Evolutionary conservation across 805 yeast species (phyloP).

Genomic region (Suhomyces sp.): DNA sequence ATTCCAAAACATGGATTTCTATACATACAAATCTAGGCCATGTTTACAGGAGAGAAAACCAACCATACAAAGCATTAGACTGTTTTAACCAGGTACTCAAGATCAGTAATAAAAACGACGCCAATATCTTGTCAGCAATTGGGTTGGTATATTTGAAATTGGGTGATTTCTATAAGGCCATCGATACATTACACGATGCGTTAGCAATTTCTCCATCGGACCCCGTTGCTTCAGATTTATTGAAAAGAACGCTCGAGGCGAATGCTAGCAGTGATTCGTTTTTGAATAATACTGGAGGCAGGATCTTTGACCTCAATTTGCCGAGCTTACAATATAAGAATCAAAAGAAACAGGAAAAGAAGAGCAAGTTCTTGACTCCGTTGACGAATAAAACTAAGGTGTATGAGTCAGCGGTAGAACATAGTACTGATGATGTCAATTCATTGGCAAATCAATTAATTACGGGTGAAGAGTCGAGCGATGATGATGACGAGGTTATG

Average conservation of each 20-base stretch:
- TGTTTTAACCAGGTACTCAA: slow-evolving; percentile 77
- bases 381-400: slow-evolving; percentile 17
- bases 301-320: slow-evolving; percentile 20
- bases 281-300: slow-evolving; percentile 22
- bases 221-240: slow-evolving; percentile 77
- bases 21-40: slow-evolving; percentile 87
- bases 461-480: slow-evolving; percentile 50
- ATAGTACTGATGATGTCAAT: slow-evolving; percentile 25
- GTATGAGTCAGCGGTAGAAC: neutral
- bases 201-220: slow-evolving; percentile 77
- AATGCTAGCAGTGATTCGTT: slow-evolving; percentile 37
- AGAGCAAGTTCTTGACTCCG: slow-evolving; percentile 22
- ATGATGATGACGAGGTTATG: slow-evolving; percentile 55
- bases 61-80: slow-evolving; percentile 62
- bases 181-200: slow-evolving; percentile 77
- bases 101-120: slow-evolving; percentile 64
- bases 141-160: slow-evolving; percentile 78
- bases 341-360: slow-evolving; percentile 7
- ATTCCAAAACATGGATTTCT: slow-evolving; percentile 79
- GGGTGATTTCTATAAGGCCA: slow-evolving; percentile 63
- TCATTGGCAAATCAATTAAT: slow-evolving; percentile 39
- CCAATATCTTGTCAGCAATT: slow-evolving; percentile 74
- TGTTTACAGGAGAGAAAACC: slow-evolving; percentile 69
- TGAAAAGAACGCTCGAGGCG: slow-evolving; percentile 73
- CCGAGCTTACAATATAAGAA: slow-evolving; percentile 26